Base-by-base conservation (phyloP, 768 basidiomycete genomes). In the Serendipita sp. region DNA sequence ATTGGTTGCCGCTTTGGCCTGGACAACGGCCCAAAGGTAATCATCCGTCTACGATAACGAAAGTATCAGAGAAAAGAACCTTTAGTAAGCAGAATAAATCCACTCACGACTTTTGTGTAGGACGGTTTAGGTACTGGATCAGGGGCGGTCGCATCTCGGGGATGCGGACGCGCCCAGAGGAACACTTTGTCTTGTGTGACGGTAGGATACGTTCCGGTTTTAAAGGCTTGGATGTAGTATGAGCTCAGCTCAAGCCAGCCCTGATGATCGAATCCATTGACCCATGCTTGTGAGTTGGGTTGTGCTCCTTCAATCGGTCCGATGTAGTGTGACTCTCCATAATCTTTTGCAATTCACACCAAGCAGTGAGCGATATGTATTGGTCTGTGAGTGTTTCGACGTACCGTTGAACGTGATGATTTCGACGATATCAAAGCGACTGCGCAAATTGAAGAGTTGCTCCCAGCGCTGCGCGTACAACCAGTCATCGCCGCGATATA, bases 91-190 rank as follows among this genome's bases (percentile, higher is more conserved):
- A n/a, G 9, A 20, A 34, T 16, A 48, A 22, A 48, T 0, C 16
- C n/a, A 70, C 81, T 48, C 66, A 84, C 82, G 66, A 84, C 70
- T 65, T 84, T 72, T 64, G 76, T 81, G 68, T 82, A 84, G 9
- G 70, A 72, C 1, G 86, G 87, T 31, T 69, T 77, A 4, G 77
- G 77, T 31, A 85, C 75, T 1, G 77, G 70, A 68, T 87, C 83
- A 2, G 76, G 69, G n/a, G 82, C 76, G n/a, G 70, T 70, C 1
- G 84, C 85, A 16, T 73, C 67, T 24, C 76, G 75, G 9, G 84
- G 76, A 66, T 84, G 85, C 3, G 85, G 80, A n/a, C 88, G 76
- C n/a, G 82, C 78, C 83, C 84, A 88, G 73, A 88, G 78, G 65
- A 82, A 72, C 61, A 88, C 74, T 63, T 80, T 73, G 69, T 90